Base-by-base conservation (phyloP, 345 rosid genomes). In the Salix koriyanagi region DNA sequence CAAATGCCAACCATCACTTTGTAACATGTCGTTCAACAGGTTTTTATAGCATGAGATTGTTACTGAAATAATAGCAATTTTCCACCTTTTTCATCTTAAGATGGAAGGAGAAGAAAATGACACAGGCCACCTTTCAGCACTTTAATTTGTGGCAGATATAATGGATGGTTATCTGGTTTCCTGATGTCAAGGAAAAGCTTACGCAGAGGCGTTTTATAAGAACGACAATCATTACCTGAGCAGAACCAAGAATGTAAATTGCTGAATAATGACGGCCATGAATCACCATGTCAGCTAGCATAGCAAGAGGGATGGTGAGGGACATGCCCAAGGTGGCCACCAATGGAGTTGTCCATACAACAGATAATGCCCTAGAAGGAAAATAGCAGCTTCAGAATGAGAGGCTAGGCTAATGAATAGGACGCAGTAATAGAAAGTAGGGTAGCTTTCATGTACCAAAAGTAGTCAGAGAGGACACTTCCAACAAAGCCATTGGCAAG, bases 391-490 rank as follows among this genome's bases (percentile, higher is more conserved):
- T 15, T 21, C 7, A 42, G 30, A 21, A 52, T 37, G 46, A 76
- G 76, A 41, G 37, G 18, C 12, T 3, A 36, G 10, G 34, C n/a
- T 28, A 67, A 70, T 67, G 23, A 23, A 2, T 6, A 9, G 39
- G 71, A 65, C 52, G 60, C 60, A 58, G 39, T 60, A 1, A 32
- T 30, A n/a, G 30, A 11, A 62, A 65, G 67, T 71, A 5, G 36
- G 48, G 69, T 60, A 36, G 54, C 50, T 61, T 66, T 41, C 34
- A 66, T 83, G 21, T 85, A 92, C 98, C 99, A 96, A 72, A 96
- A 90, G 77, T 96, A 96, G 77, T 94, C 99, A 10, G 99, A 96
- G 79, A 96, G 92, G 76, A 96, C 99, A 77, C 99, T 96, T 84
- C 99, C 99, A 67, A 96, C 75, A 23, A 96, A 86, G 73, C 99